Evolutionary conservation across 306 rosid genomes (phyloP).

Genomic region (Rosa rugosa): DNA sequence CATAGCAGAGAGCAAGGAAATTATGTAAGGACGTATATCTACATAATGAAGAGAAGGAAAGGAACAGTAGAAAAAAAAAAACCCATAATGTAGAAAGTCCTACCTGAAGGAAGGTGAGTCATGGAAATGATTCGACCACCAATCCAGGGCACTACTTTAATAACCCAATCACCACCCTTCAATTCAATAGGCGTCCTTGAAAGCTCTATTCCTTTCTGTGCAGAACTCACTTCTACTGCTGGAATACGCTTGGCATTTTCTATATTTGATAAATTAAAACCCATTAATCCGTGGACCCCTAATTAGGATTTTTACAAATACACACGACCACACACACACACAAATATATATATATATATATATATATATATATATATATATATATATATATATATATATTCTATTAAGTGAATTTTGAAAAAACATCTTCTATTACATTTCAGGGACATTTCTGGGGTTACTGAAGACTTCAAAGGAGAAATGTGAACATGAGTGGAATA

Average conservation of each 20-base stretch:
- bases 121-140: constrained; percentile 93
- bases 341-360: no score
- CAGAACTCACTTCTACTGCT: constrained; percentile 59
- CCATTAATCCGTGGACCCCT: constrained; percentile 19
- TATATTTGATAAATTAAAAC: constrained; percentile 28
- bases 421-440: not conserved
- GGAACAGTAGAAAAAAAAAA: not conserved
- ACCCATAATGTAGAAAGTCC: constrained; percentile 2
- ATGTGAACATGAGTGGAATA: not conserved
- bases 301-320: not conserved
- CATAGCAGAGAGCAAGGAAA: not conserved
- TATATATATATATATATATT: not conserved
- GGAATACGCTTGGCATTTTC: constrained; percentile 71
- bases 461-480: not conserved
- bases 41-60: not conserved
- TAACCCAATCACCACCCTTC: constrained; percentile 67
- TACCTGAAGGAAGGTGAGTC: constrained; percentile 85
- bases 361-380: not conserved
- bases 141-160: constrained; percentile 87
- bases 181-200: constrained; percentile 70
- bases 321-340: no score
- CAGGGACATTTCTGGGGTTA: not conserved
- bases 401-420: not conserved
- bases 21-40: not conserved
- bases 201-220: constrained; percentile 59